phyloP scores from a whole-genome alignment of 768 basidiomycete species.

The Termitomyces sp. region DNA sequence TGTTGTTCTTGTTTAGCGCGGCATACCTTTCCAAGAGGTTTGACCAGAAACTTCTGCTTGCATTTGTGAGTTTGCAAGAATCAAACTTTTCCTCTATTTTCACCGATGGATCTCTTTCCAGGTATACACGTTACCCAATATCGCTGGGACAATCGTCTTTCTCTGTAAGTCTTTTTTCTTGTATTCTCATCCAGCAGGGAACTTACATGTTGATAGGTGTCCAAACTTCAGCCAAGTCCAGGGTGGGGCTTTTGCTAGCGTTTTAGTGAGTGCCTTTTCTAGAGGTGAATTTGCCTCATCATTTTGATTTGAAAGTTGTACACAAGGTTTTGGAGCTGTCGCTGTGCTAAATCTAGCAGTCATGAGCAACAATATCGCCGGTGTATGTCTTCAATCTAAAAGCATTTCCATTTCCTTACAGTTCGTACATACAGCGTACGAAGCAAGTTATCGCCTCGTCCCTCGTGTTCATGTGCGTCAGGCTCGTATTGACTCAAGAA shows the following conservation, averaged over 20 bases:
- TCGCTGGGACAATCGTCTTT: conserved; percentile 46
- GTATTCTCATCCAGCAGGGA: neutral
- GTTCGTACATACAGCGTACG: conserved; percentile 25
- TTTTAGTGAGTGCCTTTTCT: conserved; percentile 34
- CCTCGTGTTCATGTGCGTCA: conserved; percentile 39
- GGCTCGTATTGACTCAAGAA: neutral
- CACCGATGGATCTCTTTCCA: conserved; percentile 6
- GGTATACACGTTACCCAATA: conserved; percentile 42
- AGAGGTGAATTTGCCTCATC: neutral
- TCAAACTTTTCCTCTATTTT: neutral
- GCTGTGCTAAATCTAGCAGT: conserved; percentile 40
- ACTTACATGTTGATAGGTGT: conserved; percentile 22
- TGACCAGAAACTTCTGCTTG: conserved; percentile 41
- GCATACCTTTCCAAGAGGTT: conserved; percentile 35
- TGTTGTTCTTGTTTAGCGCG: conserved; percentile 37
- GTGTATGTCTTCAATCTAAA: conserved; percentile 20
- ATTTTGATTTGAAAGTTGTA: conserved; percentile 26
- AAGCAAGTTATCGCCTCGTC: conserved; percentile 44
- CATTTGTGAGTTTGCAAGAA: conserved; percentile 25
- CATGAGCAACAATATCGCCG: conserved; percentile 41
- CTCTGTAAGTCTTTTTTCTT: conserved; percentile 19
- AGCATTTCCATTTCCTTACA: neutral
- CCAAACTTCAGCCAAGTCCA: conserved; percentile 30
- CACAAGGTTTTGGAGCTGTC: conserved; percentile 41
- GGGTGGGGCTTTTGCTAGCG: conserved; percentile 41